Conservation (phyloP, 306 rosid genomes). For the Cicer bijugum region DNA sequence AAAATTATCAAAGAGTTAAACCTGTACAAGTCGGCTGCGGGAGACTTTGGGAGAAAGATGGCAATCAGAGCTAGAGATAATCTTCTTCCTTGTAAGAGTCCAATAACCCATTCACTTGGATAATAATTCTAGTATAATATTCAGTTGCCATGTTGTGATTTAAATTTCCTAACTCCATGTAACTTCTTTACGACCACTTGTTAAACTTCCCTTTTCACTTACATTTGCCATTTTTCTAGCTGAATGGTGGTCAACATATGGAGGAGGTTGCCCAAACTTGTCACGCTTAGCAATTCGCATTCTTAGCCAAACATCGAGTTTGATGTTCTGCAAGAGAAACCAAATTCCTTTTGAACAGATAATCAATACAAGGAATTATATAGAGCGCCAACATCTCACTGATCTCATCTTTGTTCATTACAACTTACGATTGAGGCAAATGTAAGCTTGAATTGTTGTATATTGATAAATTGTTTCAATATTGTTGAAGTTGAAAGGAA, state of each 20-base stretch:
- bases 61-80: slow-evolving; percentile 87
- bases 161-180: slow-evolving; percentile 1
- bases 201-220: slow-evolving; percentile 34
- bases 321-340: slow-evolving; percentile 56
- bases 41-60: slow-evolving; percentile 92
- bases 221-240: slow-evolving; percentile 56
- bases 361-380: slow-evolving; percentile 61
- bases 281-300: slow-evolving; percentile 78
- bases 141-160: slow-evolving; percentile 33
- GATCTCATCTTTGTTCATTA: slow-evolving; percentile 78
- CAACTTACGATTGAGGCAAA: slow-evolving; percentile 54
- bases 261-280: slow-evolving; percentile 88
- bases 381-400: slow-evolving; percentile 78
- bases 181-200: neutral
- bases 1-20: slow-evolving; percentile 80
- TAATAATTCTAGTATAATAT: slow-evolving; percentile 42
- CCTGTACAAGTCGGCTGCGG: slow-evolving; percentile 71
- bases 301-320: slow-evolving; percentile 87
- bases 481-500: slow-evolving; percentile 32
- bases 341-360: slow-evolving; percentile 61
- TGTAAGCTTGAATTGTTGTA: slow-evolving; percentile 45
- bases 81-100: slow-evolving; percentile 82
- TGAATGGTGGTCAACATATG: slow-evolving; percentile 98
- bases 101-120: slow-evolving; percentile 39
- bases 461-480: slow-evolving; percentile 32